A percentile compares a stretch with the other conserved stretches of the same genome.
Evolutionary conservation across 805 yeast species (phyloP).

Genomic region (Candida morakotiae): DNA sequence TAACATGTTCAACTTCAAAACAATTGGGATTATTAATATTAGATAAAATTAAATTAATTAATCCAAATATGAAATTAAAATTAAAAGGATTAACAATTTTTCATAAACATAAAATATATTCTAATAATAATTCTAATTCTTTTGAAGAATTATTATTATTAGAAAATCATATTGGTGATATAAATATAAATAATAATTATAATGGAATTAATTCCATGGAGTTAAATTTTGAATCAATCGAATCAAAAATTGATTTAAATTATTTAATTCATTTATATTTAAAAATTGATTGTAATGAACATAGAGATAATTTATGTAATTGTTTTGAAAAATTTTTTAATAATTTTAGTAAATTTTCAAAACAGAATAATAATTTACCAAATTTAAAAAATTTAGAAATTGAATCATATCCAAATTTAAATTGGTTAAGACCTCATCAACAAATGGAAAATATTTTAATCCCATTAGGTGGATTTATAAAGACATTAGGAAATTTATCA

Average conservation of each 20-base stretch:
- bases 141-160: constrained; percentile 3
- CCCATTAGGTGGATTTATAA: constrained; percentile 28
- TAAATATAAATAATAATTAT: neutral
- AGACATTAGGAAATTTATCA: constrained; percentile 18
- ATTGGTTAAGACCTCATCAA: constrained; percentile 34
- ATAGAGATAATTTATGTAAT: constrained; percentile 17
- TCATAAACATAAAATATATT: constrained; percentile 28
- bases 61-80: constrained; percentile 19
- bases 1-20: constrained; percentile 29
- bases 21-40: constrained; percentile 28
- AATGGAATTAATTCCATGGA: neutral
- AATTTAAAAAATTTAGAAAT: constrained; percentile 25
- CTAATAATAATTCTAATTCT: neutral
- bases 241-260: constrained; percentile 21
- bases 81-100: constrained; percentile 25
- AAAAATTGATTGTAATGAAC: constrained; percentile 29
- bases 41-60: constrained; percentile 16
- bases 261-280: constrained; percentile 20
- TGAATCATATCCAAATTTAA: constrained; percentile 28
- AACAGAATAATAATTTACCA: constrained; percentile 23
- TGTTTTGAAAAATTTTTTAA: constrained; percentile 26
- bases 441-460: constrained; percentile 24
- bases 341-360: constrained; percentile 20
- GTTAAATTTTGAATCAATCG: constrained; percentile 14
- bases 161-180: neutral